Percentiles rank a stretch among this genome's conserved stretches.
These are phyloP conservation scores for Fusarium decemcellulare DNA, from an alignment of 2,329 filamentous ascomycete species.

Conservation along the genomic window DNA sequence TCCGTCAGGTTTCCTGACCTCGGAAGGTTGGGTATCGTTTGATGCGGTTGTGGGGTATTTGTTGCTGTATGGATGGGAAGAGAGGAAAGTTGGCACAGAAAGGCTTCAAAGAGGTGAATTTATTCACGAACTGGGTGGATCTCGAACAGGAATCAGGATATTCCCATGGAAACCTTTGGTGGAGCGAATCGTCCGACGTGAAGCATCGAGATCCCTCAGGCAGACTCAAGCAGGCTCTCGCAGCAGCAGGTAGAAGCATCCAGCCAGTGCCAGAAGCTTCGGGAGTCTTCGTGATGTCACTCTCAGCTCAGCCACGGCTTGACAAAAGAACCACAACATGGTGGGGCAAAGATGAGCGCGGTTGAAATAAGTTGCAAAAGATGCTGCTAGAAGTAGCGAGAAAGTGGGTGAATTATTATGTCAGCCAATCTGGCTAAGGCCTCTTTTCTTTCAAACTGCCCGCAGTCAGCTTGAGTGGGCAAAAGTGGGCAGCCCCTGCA, in stretches of 20 bases:
- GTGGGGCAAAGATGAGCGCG: neutral
- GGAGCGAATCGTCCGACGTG: slow-evolving; percentile 34
- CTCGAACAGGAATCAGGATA: slow-evolving; percentile 33
- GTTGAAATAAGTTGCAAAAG: neutral
- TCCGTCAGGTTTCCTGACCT: slow-evolving; percentile 41
- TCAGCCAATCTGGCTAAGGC: neutral
- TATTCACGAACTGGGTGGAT: slow-evolving; percentile 44
- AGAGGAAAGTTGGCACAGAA: slow-evolving; percentile 19
- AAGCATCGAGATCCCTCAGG: slow-evolving; percentile 44
- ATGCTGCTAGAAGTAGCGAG: neutral
- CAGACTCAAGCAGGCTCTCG: slow-evolving; percentile 45
- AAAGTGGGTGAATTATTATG: neutral
- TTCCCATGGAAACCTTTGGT: slow-evolving; percentile 28
- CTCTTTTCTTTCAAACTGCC: neutral
- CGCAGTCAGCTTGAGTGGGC: neutral
- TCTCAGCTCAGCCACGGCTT: slow-evolving; percentile 40
- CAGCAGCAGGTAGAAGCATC: slow-evolving; percentile 46
- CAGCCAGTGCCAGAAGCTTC: slow-evolving; percentile 51
- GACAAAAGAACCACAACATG: neutral
- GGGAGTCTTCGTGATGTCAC: slow-evolving; percentile 54
- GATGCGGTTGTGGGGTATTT: slow-evolving; percentile 27
- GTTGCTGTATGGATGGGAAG: slow-evolving; percentile 26
- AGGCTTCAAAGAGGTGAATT: slow-evolving; percentile 39
- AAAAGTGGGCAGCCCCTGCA: no score
- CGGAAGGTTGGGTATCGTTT: slow-evolving; percentile 43